These are phyloP conservation scores for Cetradonia linearis DNA, from an alignment of 495 filamentous ascomycete genomes.

Conservation along the genomic window DNA sequence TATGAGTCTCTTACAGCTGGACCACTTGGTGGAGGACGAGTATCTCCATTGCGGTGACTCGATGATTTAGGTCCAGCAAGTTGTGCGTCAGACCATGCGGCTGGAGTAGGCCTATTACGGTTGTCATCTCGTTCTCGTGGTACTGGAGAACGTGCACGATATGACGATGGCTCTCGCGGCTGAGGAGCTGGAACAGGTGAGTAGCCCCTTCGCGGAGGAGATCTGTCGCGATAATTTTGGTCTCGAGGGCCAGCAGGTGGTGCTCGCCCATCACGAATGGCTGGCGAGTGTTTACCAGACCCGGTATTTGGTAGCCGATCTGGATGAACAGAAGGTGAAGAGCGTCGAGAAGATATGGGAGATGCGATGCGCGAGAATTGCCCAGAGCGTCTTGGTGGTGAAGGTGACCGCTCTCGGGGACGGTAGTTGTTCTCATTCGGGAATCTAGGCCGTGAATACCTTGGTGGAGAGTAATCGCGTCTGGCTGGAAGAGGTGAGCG, in stretches of 20 bases:
- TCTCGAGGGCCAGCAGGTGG: slow-evolving; percentile 17
- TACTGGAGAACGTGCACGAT: slow-evolving; percentile 17
- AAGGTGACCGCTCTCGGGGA: slow-evolving; percentile 20
- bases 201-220: slow-evolving; percentile 21
- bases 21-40: slow-evolving; percentile 31
- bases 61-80: slow-evolving; percentile 13
- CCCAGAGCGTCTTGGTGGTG: slow-evolving; percentile 25
- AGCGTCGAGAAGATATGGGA: slow-evolving; percentile 33
- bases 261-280: slow-evolving; percentile 14
- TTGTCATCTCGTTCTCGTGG: slow-evolving; percentile 16
- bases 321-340: slow-evolving; percentile 30
- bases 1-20: slow-evolving; percentile 29
- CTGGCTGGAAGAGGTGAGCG: slow-evolving; percentile 29
- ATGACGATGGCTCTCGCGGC: slow-evolving; percentile 17
- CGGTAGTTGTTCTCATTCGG: slow-evolving; percentile 21
- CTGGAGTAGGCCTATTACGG: slow-evolving; percentile 15
- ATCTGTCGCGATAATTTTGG: slow-evolving; percentile 18
- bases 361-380: slow-evolving; percentile 32
- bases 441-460: slow-evolving; percentile 20
- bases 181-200: slow-evolving; percentile 22
- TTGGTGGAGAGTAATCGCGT: slow-evolving; percentile 21
- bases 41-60: slow-evolving; percentile 28
- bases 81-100: slow-evolving; percentile 13
- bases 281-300: slow-evolving; percentile 28
- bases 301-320: slow-evolving; percentile 26